Evolutionary conservation across 176 grass and related monocot genomes (phyloP).

Genomic region (Rhipidocladum racemiflorum): DNA sequence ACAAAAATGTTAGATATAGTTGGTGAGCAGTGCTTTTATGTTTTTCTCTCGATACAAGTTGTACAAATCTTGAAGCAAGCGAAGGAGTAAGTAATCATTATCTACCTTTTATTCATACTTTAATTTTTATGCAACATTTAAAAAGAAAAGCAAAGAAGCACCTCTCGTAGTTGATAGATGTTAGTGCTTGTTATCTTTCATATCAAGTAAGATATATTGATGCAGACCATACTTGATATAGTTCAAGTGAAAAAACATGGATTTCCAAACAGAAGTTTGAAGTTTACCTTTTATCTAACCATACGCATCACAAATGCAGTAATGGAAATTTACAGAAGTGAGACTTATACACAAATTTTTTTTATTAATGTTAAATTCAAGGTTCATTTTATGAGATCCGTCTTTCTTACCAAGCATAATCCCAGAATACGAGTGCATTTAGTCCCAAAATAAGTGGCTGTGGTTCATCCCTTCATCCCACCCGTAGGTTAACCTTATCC

Average conservation of each 20-base stretch:
- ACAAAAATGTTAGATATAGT: background rate
- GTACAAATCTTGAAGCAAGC: too few species aligned
- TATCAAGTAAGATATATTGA: background rate
- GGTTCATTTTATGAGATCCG: background rate
- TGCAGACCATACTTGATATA: constrained; percentile 1
- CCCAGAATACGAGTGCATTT: constrained; percentile 2
- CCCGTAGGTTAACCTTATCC: constrained; percentile 50
- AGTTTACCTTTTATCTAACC: background rate
- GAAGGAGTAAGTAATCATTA: too few species aligned
- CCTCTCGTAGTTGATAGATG: background rate
- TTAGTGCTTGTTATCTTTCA: background rate
- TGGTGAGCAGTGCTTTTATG: too few species aligned
- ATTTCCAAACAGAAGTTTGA: background rate
- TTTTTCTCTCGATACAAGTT: too few species aligned
- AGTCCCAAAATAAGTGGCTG: constrained; percentile 35
- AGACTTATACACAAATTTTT: background rate
- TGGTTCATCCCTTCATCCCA: constrained; percentile 35
- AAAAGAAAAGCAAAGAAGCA: too few species aligned
- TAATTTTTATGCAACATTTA: too few species aligned
- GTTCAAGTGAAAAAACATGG: background rate
- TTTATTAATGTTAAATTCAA: background rate
- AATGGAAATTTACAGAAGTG: background rate
- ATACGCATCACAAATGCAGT: background rate
- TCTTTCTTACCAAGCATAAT: constrained; percentile 7
- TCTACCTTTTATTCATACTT: too few species aligned